Percentiles rank a stretch among this genome's conserved stretches.
phyloP scores from a whole-genome alignment of 345 rosid species.

The Mallotus nudiflorus region DNA sequence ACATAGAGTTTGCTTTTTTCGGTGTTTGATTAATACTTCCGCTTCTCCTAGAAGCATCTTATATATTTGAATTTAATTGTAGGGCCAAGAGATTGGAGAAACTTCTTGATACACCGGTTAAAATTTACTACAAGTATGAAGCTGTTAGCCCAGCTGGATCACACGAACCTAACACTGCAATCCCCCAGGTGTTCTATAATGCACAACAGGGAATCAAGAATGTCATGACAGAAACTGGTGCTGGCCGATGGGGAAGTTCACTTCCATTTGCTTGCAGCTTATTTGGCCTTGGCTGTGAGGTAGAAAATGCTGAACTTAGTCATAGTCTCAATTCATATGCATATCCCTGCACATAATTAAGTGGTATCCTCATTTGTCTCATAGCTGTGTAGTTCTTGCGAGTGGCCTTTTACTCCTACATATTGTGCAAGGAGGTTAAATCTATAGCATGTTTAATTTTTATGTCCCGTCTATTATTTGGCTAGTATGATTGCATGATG shows the following conservation, averaged over 20 bases:
- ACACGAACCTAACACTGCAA: constrained; percentile 85
- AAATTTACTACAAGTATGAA: constrained; percentile 91
- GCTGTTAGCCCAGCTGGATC: constrained; percentile 98
- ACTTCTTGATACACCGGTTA: constrained; percentile 81
- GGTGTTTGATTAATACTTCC: constrained; percentile 2
- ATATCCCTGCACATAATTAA: background rate
- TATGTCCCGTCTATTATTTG: background rate
- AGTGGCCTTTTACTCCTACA: background rate
- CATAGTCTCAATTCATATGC: background rate
- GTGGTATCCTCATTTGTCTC: background rate
- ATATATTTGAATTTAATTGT: constrained; percentile 16
- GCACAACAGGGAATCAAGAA: constrained; percentile 75
- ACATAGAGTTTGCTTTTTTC: background rate
- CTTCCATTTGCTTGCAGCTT: constrained; percentile 90
- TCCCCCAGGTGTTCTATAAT: constrained; percentile 86
- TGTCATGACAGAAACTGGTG: constrained; percentile 90
- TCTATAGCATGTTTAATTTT: background rate
- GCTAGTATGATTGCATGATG: background rate
- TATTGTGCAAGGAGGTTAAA: background rate
- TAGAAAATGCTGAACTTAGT: constrained; percentile 25
- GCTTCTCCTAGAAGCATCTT: background rate
- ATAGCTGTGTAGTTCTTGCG: background rate
- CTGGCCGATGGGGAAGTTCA: constrained; percentile 98
- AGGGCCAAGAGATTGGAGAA: constrained; percentile 98
- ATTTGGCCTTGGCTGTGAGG: constrained; percentile 75